Evolutionary conservation across 306 rosid species (phyloP).

Genomic region (Vigna angularis): DNA sequence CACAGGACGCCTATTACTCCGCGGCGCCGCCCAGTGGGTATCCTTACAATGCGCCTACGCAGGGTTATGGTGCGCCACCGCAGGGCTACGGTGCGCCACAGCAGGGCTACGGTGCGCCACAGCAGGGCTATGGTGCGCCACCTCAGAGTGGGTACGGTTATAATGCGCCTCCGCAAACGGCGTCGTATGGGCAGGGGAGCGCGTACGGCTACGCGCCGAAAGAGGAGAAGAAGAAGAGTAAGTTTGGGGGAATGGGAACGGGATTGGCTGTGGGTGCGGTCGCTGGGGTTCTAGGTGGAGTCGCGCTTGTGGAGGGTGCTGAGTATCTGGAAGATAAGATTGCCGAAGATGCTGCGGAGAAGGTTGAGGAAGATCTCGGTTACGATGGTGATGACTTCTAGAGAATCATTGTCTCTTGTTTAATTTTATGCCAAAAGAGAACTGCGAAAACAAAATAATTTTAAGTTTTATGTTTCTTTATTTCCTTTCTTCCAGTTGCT

Average conservation of each 20-base stretch:
- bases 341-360: conserved; percentile 65
- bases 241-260: conserved; percentile 91
- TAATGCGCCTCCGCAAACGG: conserved; percentile 34
- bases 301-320: conserved; percentile 70
- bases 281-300: conserved; percentile 74
- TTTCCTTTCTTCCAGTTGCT: not conserved
- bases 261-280: conserved; percentile 94
- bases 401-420: not conserved
- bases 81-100: conserved; percentile 34
- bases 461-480: not conserved
- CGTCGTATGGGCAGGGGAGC: conserved; percentile 50
- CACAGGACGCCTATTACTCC: conserved; percentile 47
- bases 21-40: conserved; percentile 31
- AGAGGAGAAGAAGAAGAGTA: conserved; percentile 70
- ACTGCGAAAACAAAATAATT: not conserved
- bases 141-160: conserved; percentile 28
- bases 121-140: not conserved
- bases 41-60: conserved; percentile 42
- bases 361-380: conserved; percentile 64
- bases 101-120: conserved; percentile 21
- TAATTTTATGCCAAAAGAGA: no score
- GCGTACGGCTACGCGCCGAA: conserved; percentile 40
- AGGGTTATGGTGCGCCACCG: not conserved
- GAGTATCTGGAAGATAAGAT: conserved; percentile 74
- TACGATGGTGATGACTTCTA: conserved; percentile 52